Evolutionary conservation across 371 early-diverging fungal species (phyloP).

Genomic region (Conidiobolus incongruus): DNA sequence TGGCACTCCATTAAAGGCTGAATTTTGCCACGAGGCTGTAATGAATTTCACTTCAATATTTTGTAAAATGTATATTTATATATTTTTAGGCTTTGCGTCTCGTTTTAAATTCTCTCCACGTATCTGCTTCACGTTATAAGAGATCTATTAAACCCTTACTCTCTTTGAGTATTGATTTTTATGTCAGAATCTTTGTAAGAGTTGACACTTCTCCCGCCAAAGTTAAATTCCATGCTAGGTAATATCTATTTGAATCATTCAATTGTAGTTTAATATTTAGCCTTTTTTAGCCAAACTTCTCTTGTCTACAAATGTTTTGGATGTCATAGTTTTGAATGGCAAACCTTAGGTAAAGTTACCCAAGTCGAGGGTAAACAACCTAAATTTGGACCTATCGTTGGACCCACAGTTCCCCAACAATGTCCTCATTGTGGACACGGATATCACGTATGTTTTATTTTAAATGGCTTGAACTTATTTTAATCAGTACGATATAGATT

Average conservation of each 20-base stretch:
- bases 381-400: conserved; percentile 31
- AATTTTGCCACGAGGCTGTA: conserved; percentile 58
- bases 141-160: conserved; percentile 79
- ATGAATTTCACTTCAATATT: background rate
- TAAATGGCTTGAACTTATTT: background rate
- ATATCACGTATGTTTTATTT: conserved; percentile 23
- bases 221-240: conserved; percentile 56
- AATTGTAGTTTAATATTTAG: background rate
- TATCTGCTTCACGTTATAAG: conserved; percentile 73
- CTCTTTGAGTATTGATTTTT: conserved; percentile 96
- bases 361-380: conserved; percentile 22
- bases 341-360: conserved; percentile 37
- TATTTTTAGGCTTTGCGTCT: conserved; percentile 55
- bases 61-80: conserved; percentile 2
- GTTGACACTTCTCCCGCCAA: conserved; percentile 55
- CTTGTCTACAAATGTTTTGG: conserved; percentile 67
- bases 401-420: conserved; percentile 26
- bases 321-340: conserved; percentile 46
- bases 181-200: conserved; percentile 95
- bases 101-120: conserved; percentile 64
- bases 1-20: conserved; percentile 62
- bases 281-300: conserved; percentile 32
- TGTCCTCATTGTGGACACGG: conserved; percentile 53
- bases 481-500: conserved; percentile 18
- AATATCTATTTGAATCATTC: conserved; percentile 3